A percentile compares a stretch with the other conserved stretches of the same genome.
Conservation (phyloP, 306 rosid genomes). For the Castanea mollissima region DNA sequence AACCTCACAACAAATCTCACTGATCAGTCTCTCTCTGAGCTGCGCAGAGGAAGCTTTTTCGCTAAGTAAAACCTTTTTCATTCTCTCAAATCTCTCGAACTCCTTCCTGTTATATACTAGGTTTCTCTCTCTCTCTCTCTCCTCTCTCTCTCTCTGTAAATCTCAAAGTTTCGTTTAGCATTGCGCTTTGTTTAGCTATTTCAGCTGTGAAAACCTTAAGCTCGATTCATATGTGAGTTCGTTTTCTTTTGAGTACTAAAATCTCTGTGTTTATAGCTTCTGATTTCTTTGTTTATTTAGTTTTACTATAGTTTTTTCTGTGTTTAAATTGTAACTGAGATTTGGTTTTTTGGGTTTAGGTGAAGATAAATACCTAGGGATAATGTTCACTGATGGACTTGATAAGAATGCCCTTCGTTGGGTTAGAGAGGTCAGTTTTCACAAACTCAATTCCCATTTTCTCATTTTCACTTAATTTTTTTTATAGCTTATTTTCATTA, state of each 20-base stretch:
- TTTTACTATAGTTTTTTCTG: not conserved
- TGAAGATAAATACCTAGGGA: conserved; percentile 15
- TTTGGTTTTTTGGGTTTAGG: conserved; percentile 25
- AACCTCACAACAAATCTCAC: not conserved
- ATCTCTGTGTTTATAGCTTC: not conserved
- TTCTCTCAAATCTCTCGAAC: conserved; percentile 7
- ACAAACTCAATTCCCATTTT: not conserved
- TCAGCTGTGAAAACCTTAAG: conserved; percentile 14
- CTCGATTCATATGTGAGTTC: conserved; percentile 24
- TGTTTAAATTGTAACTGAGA: conserved; percentile 10
- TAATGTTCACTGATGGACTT: conserved; percentile 88
- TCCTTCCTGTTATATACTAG: not conserved
- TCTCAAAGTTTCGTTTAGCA: not conserved
- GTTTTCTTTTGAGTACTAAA: not conserved
- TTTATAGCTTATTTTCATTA: not conserved
- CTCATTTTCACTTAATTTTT: not conserved
- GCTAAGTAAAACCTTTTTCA: conserved; percentile 19
- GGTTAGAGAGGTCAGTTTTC: conserved; percentile 70
- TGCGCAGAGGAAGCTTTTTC: conserved; percentile 16
- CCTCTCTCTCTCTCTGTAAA: conserved; percentile 17
- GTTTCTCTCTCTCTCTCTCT: conserved; percentile 19
- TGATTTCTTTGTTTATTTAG: not conserved
- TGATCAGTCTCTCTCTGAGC: conserved; percentile 1
- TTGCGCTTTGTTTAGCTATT: conserved; percentile 13
- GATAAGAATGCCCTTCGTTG: conserved; percentile 84